Evolutionary conservation across 2,329 filamentous ascomycete genomes (phyloP).

Genomic region (Paraphaeosphaeria sporulosa): DNA sequence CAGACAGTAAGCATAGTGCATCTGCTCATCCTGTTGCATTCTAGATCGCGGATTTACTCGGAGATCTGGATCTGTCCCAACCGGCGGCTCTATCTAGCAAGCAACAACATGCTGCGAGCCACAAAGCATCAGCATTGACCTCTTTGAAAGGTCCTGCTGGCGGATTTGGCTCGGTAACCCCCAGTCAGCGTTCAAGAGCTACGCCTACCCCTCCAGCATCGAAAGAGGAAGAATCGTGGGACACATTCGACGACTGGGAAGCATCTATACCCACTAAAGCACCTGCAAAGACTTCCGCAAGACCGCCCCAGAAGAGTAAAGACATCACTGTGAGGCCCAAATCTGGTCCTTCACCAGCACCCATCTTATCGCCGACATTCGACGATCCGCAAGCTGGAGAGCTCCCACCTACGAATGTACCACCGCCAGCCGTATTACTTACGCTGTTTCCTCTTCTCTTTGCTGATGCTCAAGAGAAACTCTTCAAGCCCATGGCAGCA

Average conservation of each 20-base stretch:
- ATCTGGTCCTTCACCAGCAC: constrained; percentile 18
- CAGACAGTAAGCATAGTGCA: too few relatives aligned
- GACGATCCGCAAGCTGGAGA: constrained; percentile 37
- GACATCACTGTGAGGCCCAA: constrained; percentile 9
- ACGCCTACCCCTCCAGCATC: constrained; percentile 12
- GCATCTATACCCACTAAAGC: constrained; percentile 38
- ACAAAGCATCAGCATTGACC: constrained; percentile 6
- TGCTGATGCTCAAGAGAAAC: constrained; percentile 66
- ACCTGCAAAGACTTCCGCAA: constrained; percentile 12
- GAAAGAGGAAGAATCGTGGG: constrained; percentile 51
- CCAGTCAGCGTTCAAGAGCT: constrained; percentile 14
- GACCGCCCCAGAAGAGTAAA: constrained; percentile 9
- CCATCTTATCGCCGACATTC: constrained; percentile 30
- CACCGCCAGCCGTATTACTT: constrained; percentile 84
- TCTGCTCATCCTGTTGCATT: neutral
- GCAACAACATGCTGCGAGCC: neutral
- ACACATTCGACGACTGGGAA: constrained; percentile 55
- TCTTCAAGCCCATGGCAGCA: constrained; percentile 71
- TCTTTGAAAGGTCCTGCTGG: constrained; percentile 18
- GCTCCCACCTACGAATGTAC: constrained; percentile 81
- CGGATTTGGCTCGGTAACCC: constrained; percentile 25
- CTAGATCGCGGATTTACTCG: constrained; percentile 35
- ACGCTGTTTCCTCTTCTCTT: constrained; percentile 78
- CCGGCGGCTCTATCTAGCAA: constrained; percentile 17
- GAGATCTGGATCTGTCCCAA: constrained; percentile 35